Base-by-base conservation (phyloP, 2,329 filamentous ascomycete genomes). In the Aspergillus transmontanensis region DNA sequence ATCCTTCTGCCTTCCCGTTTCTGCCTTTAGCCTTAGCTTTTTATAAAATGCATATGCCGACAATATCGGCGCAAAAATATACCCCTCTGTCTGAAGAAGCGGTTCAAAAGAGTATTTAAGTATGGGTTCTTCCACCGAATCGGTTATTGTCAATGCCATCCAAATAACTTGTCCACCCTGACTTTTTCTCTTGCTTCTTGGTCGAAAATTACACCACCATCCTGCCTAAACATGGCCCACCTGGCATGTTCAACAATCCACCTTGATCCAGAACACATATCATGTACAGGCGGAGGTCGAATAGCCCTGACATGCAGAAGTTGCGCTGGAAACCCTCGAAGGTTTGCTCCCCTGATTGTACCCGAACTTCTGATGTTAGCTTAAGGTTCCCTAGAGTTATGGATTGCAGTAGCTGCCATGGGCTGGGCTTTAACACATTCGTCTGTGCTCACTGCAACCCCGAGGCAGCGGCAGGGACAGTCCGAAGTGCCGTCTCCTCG, bases 261-360 rank as follows among this genome's bases (percentile, higher is more conserved):
- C 30, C 69, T 76, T 5, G 76, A 78, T 55, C 76, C 76, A 2
- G 63, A 66, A 5, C 75, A 77, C 54, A 71, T 66, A 9, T 73
- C 72, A 12, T 78, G 76, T 66, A 72, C 75, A 39, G 72, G 75
- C 14, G 76, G 76, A 4, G 68, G 68, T 48, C 75, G 71, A 6
- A 73, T 76, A 41, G 39, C 39, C 28, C 9, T 73, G 16, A 78
- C 75, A 51, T 78, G 76, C 64, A 70, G 70, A n/a, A 65, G 64
- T 51, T 78, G 76, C 54, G 76, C 76, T 21, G 76, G 76, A 0
- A 76, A 78, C 63, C 74, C 75, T 59, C 75, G 76, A 28, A 73
- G 76, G 76, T 78, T 70, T 34, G 58, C 54, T 57, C 16, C 21
- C 34, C 30, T 39, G 16, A 19, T 23, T 16, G 12, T 12, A 11